Conservation (phyloP, 306 rosid genomes). For the Vigna hirtella region DNA sequence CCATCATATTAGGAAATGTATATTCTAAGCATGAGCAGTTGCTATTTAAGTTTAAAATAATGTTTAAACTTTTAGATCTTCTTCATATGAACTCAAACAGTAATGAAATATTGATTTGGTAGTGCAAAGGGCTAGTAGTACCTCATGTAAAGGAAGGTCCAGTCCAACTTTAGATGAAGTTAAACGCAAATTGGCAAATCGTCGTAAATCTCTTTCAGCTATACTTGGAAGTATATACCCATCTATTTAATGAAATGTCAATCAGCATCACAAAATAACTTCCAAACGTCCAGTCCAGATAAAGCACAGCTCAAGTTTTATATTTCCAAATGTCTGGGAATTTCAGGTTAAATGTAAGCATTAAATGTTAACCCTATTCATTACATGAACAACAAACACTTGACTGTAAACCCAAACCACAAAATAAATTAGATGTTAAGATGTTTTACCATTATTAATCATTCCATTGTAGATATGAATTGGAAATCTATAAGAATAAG, state of each 20-base stretch:
- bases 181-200: conserved; percentile 69
- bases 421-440: not conserved
- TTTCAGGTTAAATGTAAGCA: conserved; percentile 3
- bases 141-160: conserved; percentile 71
- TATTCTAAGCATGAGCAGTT: conserved; percentile 26
- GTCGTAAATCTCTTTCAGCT: conserved; percentile 77
- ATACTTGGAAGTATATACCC: conserved; percentile 82
- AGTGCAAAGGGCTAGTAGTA: conserved; percentile 39
- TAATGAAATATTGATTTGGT: conserved; percentile 29
- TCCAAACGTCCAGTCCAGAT: not conserved
- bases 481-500: conserved; percentile 4
- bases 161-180: conserved; percentile 64
- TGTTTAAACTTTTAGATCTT: not conserved
- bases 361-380: not conserved
- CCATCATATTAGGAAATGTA: too few relatives aligned
- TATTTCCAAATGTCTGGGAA: not conserved
- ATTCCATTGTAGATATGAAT: not conserved
- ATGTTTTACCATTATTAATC: conserved; percentile 2
- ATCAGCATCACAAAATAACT: conserved; percentile 32
- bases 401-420: not conserved
- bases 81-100: not conserved
- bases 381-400: conserved; percentile 13
- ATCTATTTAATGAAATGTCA: conserved; percentile 56
- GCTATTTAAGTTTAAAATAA: not conserved
- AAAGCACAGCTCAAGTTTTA: conserved; percentile 10